Evolutionary conservation across 805 yeast genomes (phyloP).

Genomic region (Saccharomycopsis schoenii): DNA sequence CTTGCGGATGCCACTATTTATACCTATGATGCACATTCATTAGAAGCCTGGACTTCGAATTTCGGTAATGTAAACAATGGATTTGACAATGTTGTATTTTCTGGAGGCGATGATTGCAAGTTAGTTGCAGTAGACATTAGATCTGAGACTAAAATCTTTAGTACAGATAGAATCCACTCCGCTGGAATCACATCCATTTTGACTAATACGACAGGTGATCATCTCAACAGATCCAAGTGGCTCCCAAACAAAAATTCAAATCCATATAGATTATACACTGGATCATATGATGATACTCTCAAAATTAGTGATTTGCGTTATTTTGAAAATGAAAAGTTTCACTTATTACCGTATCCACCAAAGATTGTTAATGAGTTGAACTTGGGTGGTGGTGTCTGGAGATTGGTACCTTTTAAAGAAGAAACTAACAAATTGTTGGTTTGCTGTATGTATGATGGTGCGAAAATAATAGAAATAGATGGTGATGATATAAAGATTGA

Average conservation of each 20-base stretch:
- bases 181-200: conserved; percentile 89
- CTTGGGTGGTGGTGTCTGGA: conserved; percentile 94
- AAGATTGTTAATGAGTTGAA: conserved; percentile 37
- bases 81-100: conserved; percentile 44
- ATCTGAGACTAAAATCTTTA: conserved; percentile 25
- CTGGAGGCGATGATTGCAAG: conserved; percentile 86
- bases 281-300: conserved; percentile 82
- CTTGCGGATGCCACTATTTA: not conserved
- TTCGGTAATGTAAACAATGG: conserved; percentile 12
- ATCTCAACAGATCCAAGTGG: conserved; percentile 31
- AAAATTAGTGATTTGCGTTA: conserved; percentile 61
- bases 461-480: conserved; percentile 45
- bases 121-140: conserved; percentile 67
- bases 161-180: conserved; percentile 52
- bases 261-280: conserved; percentile 61
- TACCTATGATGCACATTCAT: not conserved
- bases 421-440: conserved; percentile 39
- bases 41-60: conserved; percentile 16
- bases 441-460: conserved; percentile 96
- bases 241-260: conserved; percentile 22
- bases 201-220: conserved; percentile 34
- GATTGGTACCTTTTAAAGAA: conserved; percentile 55
- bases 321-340: conserved; percentile 25
- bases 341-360: conserved; percentile 15
- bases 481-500: conserved; percentile 22